Percentiles rank a stretch among this genome's conserved stretches.
Evolutionary conservation across 2,329 filamentous ascomycete species (phyloP).

Genomic region (Nothopassalora personata): DNA sequence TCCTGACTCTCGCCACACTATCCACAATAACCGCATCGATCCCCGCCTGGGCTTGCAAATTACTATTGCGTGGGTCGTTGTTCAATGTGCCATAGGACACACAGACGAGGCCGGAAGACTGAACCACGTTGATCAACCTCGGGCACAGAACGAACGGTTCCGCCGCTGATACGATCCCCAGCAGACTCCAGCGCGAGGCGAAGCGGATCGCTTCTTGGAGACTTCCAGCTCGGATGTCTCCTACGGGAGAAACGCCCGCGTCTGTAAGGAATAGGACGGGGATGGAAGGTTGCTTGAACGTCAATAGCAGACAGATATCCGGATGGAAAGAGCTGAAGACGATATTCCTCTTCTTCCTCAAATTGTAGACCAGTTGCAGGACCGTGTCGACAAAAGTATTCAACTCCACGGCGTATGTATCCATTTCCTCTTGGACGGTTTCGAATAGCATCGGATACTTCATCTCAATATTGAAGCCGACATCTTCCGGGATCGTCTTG

Average conservation of each 20-base stretch:
- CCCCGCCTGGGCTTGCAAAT: conserved; percentile 87
- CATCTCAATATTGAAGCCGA: conserved; percentile 98
- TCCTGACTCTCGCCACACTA: conserved; percentile 84
- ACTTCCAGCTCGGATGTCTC: conserved; percentile 83
- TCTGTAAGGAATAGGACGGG: conserved; percentile 93
- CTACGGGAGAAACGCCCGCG: conserved; percentile 72
- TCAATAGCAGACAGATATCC: conserved; percentile 87
- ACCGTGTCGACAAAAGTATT: conserved; percentile 97
- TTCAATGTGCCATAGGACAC: conserved; percentile 91
- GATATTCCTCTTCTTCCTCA: conserved; percentile 76
- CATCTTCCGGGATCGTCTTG: conserved; percentile 68
- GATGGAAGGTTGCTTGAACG: conserved; percentile 95
- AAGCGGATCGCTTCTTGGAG: conserved; percentile 95
- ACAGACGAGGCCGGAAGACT: conserved; percentile 88
- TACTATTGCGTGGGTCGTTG: conserved; percentile 78
- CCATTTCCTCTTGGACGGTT: conserved; percentile 92
- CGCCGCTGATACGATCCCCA: conserved; percentile 85
- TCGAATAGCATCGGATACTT: conserved; percentile 99
- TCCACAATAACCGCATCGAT: conserved; percentile 98
- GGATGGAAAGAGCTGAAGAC: conserved; percentile 98
- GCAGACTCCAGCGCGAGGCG: conserved; percentile 86
- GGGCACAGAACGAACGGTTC: conserved; percentile 87
- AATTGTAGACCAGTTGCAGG: conserved; percentile 80
- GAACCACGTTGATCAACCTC: conserved; percentile 82
- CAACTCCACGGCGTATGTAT: conserved; percentile 89